Evolutionary conservation across 2,329 filamentous ascomycete genomes (phyloP), one percentile per base, ranked within the genome.

Genomic region (Colletotrichum sp.): DNA sequence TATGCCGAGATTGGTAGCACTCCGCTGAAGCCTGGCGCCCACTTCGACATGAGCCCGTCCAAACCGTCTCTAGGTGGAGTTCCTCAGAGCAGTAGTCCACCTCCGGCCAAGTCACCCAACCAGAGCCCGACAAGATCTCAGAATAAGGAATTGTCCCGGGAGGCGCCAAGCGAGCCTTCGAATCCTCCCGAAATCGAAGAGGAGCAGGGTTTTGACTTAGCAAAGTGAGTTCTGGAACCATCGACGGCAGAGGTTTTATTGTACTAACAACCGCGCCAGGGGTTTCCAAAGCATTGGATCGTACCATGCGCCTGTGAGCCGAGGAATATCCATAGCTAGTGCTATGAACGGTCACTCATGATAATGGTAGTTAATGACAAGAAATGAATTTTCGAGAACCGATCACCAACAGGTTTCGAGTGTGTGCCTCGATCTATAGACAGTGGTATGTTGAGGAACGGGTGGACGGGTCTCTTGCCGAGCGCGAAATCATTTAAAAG

Each of bases 1-100:
- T 97, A 94, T 83, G 93, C 94, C 55, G 94, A 96, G 78, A 90
- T 95, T 75, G 91, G 91, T 30, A 95, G 92, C 83, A 96, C 94
- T 3, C 94, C 94, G 3, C 86, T 94, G 69, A 87, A 88, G 79
- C 85, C 87, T 16, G 79, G 84, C 6, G 80, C 83, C 1, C 83
- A 86, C 6, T 91, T 90, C 72, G 91, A 93, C 76, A 82, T 89
- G 55, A 93, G 91, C 79, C 92, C 92, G 3, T 89, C 88, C 9
- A 93, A 92, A 81, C 80, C 83, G 19, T 76, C 70, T 8, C 81
- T 83, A 27, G 84, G 83, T 32, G 79, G 79, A 9, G 74, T 86
- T 34, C 87, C 88, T 27, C 86, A 88, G 44, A 93, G 91, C 82
- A 93, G 91, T 80, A 93, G 91, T 77, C 91, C 92, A 30, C 87